Evolutionary conservation across 148 eudicot species (phyloP).

Genomic region (Pouteria glomerata): DNA sequence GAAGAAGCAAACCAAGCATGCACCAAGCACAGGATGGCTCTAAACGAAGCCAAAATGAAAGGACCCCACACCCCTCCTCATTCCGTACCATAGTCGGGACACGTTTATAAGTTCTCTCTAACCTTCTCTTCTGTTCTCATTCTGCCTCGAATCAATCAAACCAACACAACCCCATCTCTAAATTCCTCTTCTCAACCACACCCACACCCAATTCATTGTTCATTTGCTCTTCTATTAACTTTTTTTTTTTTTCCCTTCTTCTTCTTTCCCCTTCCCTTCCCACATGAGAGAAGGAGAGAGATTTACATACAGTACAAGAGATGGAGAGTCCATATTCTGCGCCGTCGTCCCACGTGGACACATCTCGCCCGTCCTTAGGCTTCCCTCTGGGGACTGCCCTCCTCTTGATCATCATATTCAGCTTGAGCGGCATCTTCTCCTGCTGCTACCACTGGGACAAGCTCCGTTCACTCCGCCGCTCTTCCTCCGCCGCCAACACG

Average conservation of each 20-base stretch:
- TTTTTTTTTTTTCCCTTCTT: neutral
- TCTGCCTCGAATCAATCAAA: too few relatives aligned
- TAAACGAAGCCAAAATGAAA: too few relatives aligned
- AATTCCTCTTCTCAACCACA: too few relatives aligned
- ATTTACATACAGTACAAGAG: neutral
- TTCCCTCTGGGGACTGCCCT: slow-evolving; percentile 86
- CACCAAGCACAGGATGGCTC: too few relatives aligned
- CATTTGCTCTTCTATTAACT: neutral
- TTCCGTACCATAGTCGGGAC: too few relatives aligned
- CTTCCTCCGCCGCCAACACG: slow-evolving; percentile 21
- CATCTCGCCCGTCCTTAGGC: slow-evolving; percentile 74
- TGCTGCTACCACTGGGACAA: slow-evolving; percentile 97
- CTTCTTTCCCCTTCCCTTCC: neutral
- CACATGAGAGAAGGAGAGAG: slow-evolving; percentile 24
- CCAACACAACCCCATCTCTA: too few relatives aligned
- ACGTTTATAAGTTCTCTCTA: neutral
- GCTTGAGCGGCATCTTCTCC: slow-evolving; percentile 78
- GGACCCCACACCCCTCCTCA: too few relatives aligned
- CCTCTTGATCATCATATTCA: slow-evolving; percentile 60
- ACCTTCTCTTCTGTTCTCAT: too few relatives aligned
- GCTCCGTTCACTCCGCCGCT: slow-evolving; percentile 53
- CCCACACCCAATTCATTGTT: too few relatives aligned
- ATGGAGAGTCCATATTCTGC: slow-evolving; percentile 48
- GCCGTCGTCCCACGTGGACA: slow-evolving; percentile 26
- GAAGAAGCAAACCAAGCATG: too few relatives aligned